phyloP scores from a whole-genome alignment of 75 land plant genomes.

The Sequoiadendron giganteum region DNA sequence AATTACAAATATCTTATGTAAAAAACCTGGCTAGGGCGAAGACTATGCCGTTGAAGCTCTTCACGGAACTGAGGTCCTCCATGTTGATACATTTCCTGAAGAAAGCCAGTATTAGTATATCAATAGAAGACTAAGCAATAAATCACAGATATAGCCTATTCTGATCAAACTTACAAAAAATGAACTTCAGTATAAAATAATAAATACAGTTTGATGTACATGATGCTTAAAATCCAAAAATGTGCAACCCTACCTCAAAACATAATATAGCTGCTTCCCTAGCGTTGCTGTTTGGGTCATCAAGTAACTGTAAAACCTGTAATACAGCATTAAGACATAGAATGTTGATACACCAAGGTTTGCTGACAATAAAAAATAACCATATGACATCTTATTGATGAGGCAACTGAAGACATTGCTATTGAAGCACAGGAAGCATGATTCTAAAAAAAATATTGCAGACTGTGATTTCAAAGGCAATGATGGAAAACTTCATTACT shows the following conservation, averaged over 20 bases:
- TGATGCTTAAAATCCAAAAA: not conserved
- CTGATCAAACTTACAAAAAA: not conserved
- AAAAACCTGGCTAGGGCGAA: constrained; percentile 53
- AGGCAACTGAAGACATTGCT: not conserved
- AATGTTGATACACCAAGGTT: not conserved
- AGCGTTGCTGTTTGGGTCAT: constrained; percentile 83
- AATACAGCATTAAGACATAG: not conserved
- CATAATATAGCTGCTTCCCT: constrained; percentile 93
- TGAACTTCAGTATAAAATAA: not conserved
- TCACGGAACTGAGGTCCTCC: constrained; percentile 86
- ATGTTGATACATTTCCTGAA: constrained; percentile 95
- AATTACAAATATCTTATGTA: not conserved
- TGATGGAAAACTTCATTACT: constrained; percentile 31
- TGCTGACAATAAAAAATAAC: not conserved
- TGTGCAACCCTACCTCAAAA: constrained; percentile 66
- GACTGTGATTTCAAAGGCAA: not conserved
- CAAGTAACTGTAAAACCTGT: constrained; percentile 89
- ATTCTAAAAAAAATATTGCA: not conserved
- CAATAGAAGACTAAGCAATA: not conserved
- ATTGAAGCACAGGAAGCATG: not conserved
- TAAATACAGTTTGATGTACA: not conserved
- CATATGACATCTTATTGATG: not conserved
- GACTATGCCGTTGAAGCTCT: constrained; percentile 78
- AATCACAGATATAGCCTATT: not conserved
- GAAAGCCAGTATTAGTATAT: not conserved